Base-by-base conservation (phyloP, 2,329 filamentous ascomycete genomes). In the Colletotrichum nymphaeae region DNA sequence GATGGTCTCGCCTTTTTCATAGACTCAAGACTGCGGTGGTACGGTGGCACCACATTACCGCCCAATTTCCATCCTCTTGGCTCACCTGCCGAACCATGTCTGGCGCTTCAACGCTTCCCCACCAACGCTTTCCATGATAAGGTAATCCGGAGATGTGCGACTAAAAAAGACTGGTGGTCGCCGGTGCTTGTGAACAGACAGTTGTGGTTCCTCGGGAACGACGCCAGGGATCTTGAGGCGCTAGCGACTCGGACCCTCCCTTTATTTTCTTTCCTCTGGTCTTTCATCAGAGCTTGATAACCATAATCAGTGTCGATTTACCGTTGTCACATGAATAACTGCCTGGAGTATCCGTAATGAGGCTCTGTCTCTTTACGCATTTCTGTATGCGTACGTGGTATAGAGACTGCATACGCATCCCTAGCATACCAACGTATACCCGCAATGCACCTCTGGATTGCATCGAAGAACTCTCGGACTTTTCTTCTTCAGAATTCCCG, bases 41-140 rank as follows among this genome's bases (percentile, higher is more conserved):
- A 55, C 62, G 28, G 42, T 49, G 42, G 62, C 60, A 59, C 67
- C 52, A 66, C 66, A 42, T 62, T 60, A 62, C 32, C 55, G 67
- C 32, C 60, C 67, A 73, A 73, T 70, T 70, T 73, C 67, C 60
- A 73, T 5, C 12, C 28, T 65, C 60, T 73, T 73, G 70, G 60
- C 67, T 56, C 59, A 55, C 66, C 59, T 73, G 28, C 5, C 22
- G 26, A 49, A 55, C 26, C 63, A 62, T 60, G 56, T 55, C 46
- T 57, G 24, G 28, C 12, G 24, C 16, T 42, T 65, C 60, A 16
- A 30, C 12, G 24, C 16, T 42, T 65, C 60, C 22, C 70, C 67
- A 60, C 67, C 70, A 65, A 65, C 24, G 55, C 60, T 69, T 69
- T 59, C 60, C 56, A 1, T 65, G 30, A 60, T 56, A 65, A 70